These are phyloP conservation scores for Colletotrichum lupini DNA, from an alignment of 2,329 filamentous ascomycete species.

Conservation along the genomic window DNA sequence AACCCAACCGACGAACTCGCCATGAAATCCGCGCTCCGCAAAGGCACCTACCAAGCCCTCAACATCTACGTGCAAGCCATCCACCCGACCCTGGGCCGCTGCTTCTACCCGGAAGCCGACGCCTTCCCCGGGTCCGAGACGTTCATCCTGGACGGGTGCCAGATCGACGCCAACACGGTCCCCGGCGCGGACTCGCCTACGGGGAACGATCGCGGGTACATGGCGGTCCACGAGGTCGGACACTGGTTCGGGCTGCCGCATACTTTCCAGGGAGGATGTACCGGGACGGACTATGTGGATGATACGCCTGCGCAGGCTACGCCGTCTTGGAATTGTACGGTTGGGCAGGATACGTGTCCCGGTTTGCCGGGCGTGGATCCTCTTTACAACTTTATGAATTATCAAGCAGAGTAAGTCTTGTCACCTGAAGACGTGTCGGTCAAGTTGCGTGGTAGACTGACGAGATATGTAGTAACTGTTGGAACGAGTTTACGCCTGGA, in stretches of 20 bases:
- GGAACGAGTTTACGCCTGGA: conserved; percentile 27
- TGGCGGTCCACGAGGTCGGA: conserved; percentile 50
- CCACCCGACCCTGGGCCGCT: conserved; percentile 50
- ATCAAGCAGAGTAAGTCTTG: conserved; percentile 11
- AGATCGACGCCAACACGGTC: conserved; percentile 33
- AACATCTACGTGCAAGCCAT: conserved; percentile 55
- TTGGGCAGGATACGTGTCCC: conserved; percentile 15
- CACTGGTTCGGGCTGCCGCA: conserved; percentile 57
- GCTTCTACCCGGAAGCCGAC: conserved; percentile 48
- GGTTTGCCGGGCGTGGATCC: conserved; percentile 26
- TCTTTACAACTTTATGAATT: conserved; percentile 35
- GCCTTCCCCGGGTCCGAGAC: conserved; percentile 3
- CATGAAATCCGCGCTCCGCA: conserved; percentile 53
- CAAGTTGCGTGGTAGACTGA: not conserved
- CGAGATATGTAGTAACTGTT: not conserved
- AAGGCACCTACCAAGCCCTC: conserved; percentile 49
- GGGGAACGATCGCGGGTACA: conserved; percentile 28
- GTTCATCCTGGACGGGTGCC: conserved; percentile 37
- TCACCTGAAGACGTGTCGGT: too few relatives aligned
- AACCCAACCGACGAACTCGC: conserved; percentile 42
- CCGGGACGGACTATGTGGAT: conserved; percentile 35
- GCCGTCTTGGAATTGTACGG: conserved; percentile 16
- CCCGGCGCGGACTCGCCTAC: conserved; percentile 27
- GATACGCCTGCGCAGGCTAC: conserved; percentile 39
- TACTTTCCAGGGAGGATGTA: conserved; percentile 49